Percentiles rank a stretch among this genome's conserved stretches.
Conservation (phyloP, 441 rosid species). For the Macaranga tanarius region DNA sequence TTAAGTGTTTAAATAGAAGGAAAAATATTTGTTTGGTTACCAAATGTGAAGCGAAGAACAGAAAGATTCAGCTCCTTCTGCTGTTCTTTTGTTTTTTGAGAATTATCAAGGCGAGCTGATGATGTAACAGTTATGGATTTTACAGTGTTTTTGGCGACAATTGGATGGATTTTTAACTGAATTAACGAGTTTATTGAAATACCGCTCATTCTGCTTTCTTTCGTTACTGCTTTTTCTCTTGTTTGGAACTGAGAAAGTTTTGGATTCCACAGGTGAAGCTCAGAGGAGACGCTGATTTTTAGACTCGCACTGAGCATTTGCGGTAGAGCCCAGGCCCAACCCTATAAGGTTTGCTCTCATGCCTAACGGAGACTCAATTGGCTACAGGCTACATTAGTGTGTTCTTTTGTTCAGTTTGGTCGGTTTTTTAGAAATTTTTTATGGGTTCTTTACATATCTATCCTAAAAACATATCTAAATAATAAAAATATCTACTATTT, state of each 20-base stretch:
- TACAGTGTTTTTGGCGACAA: constrained; percentile 28
- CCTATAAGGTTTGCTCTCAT: too few species aligned
- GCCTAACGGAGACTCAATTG: too few species aligned
- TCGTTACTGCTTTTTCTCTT: background rate
- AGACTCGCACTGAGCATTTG: too few species aligned
- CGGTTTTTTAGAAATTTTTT: too few species aligned
- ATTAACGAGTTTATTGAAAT: constrained; percentile 23
- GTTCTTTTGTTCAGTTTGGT: too few species aligned
- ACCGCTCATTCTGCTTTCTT: constrained; percentile 20
- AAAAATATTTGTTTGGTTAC: constrained; percentile 25
- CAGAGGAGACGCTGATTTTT: background rate
- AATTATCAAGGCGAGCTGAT: constrained; percentile 34
- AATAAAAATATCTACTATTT: too few species aligned
- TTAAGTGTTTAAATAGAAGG: background rate
- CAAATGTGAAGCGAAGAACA: constrained; percentile 88
- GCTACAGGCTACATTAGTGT: too few species aligned
- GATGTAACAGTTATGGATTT: constrained; percentile 26
- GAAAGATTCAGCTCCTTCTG: constrained; percentile 68
- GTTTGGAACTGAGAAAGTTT: constrained; percentile 2
- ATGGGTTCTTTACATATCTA: too few species aligned
- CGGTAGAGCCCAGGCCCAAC: background rate
- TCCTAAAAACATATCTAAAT: too few species aligned
- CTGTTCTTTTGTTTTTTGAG: constrained; percentile 23
- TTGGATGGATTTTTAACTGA: constrained; percentile 28
- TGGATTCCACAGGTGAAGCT: background rate